Evolutionary conservation across 805 yeast species (phyloP).

Genomic region (Sugiyamaella boreocaroliniensis): DNA sequence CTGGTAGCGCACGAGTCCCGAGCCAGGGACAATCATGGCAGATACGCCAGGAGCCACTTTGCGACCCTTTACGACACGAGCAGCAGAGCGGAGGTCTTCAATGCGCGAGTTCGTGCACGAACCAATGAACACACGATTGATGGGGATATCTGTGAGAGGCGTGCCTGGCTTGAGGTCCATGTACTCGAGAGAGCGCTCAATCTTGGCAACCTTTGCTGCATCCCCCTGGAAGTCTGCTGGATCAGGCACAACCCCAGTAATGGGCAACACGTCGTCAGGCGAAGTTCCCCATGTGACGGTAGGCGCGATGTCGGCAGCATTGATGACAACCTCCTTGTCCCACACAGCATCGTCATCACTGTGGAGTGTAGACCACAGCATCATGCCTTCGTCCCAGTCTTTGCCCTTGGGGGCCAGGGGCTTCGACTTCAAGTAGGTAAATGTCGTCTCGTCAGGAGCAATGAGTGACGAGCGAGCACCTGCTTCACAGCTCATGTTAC

Average conservation of each 20-base stretch:
- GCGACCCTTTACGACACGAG: slow-evolving; percentile 82
- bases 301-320: slow-evolving; percentile 81
- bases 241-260: slow-evolving; percentile 83
- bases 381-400: slow-evolving; percentile 89
- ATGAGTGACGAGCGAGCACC: slow-evolving; percentile 99
- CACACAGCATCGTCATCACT: slow-evolving; percentile 86
- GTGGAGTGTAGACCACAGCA: slow-evolving; percentile 81
- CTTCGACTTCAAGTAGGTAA: slow-evolving; percentile 81
- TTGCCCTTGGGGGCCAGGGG: slow-evolving; percentile 91
- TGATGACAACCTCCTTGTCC: slow-evolving; percentile 72
- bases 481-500: slow-evolving; percentile 97
- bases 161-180: slow-evolving; percentile 85
- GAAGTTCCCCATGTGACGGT: slow-evolving; percentile 99
- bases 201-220: slow-evolving; percentile 68
- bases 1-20: slow-evolving; percentile 85
- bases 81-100: slow-evolving; percentile 94
- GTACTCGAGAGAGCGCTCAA: slow-evolving; percentile 84
- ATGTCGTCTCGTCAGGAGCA: slow-evolving; percentile 84
- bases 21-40: slow-evolving; percentile 94
- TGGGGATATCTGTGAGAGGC: slow-evolving; percentile 58
- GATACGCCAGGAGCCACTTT: slow-evolving; percentile 74
- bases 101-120: slow-evolving; percentile 97
- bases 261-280: slow-evolving; percentile 96
- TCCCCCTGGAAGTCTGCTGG: slow-evolving; percentile 53
- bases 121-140: slow-evolving; percentile 95